Percentiles rank a stretch among this genome's conserved stretches.
These are phyloP conservation scores for Talaromyces pinophilus DNA, from an alignment of 2,329 filamentous ascomycete genomes.

Conservation along the genomic window DNA sequence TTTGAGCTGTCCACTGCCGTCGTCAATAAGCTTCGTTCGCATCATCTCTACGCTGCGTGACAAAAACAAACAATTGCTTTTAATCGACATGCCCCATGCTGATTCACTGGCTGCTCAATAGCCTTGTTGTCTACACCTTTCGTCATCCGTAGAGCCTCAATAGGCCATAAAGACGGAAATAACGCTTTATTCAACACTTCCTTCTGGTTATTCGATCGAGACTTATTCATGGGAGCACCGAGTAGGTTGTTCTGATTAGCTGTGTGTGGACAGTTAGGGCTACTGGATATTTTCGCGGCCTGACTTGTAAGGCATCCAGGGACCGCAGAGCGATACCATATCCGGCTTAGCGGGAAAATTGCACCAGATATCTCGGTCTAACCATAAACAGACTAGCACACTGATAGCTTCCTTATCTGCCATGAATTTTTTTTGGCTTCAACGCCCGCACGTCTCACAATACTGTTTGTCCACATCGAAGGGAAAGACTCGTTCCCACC, in stretches of 20 bases:
- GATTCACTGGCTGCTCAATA: neutral
- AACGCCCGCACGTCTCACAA: slow-evolving; percentile 16
- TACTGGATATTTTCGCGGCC: neutral
- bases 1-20: neutral
- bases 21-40: neutral
- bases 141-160: neutral
- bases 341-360: neutral
- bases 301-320: neutral
- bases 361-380: neutral
- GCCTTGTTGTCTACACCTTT: neutral
- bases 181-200: too few relatives aligned
- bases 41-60: neutral
- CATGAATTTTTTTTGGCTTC: slow-evolving; percentile 19
- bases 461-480: slow-evolving; percentile 4
- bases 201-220: neutral
- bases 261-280: neutral
- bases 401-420: slow-evolving; percentile 24
- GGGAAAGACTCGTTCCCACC: neutral
- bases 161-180: neutral
- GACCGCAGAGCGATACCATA: neutral
- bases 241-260: neutral
- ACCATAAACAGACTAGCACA: slow-evolving; percentile 11
- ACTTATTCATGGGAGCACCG: neutral
- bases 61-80: neutral
- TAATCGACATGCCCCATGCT: neutral